A percentile compares a stretch with the other conserved stretches of the same genome.
Conservation (phyloP, 805 yeast species). For the Ogataea parapolymorpha region DNA sequence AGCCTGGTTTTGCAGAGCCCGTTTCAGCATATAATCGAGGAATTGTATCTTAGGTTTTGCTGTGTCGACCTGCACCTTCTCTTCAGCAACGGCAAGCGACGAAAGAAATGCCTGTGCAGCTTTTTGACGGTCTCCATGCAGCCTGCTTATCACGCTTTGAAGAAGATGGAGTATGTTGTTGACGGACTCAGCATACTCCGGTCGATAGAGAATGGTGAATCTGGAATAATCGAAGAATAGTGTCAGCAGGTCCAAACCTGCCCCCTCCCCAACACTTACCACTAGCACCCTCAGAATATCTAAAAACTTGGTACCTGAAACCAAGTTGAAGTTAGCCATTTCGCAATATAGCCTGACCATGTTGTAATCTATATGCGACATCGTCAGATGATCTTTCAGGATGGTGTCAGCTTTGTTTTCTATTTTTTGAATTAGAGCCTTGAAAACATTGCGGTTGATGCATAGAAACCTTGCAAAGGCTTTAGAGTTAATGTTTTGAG, state of each 20-base stretch:
- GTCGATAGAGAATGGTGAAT: slow-evolving; percentile 52
- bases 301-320: slow-evolving; percentile 68
- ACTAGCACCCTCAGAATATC: slow-evolving; percentile 68
- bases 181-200: slow-evolving; percentile 58
- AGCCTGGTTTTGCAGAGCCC: not conserved
- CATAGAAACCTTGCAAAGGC: slow-evolving; percentile 67
- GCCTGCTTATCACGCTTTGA: slow-evolving; percentile 46
- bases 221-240: slow-evolving; percentile 77
- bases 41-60: slow-evolving; percentile 9
- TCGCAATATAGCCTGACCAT: slow-evolving; percentile 67
- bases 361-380: slow-evolving; percentile 46
- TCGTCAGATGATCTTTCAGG: slow-evolving; percentile 59
- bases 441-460: slow-evolving; percentile 36
- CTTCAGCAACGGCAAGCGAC: slow-evolving; percentile 51
- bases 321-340: slow-evolving; percentile 67
- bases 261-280: slow-evolving; percentile 45
- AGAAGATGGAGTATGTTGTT: slow-evolving; percentile 58
- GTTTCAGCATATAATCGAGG: not conserved
- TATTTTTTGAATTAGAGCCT: not conserved
- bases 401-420: slow-evolving; percentile 48
- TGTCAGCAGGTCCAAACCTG: slow-evolving; percentile 65
- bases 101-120: slow-evolving; percentile 56
- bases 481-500: slow-evolving; percentile 43
- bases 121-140: slow-evolving; percentile 48
- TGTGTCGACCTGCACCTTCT: not conserved